Evolutionary conservation across 169 alveolate species (phyloP).

Genomic region (Theileria orientalis): DNA sequence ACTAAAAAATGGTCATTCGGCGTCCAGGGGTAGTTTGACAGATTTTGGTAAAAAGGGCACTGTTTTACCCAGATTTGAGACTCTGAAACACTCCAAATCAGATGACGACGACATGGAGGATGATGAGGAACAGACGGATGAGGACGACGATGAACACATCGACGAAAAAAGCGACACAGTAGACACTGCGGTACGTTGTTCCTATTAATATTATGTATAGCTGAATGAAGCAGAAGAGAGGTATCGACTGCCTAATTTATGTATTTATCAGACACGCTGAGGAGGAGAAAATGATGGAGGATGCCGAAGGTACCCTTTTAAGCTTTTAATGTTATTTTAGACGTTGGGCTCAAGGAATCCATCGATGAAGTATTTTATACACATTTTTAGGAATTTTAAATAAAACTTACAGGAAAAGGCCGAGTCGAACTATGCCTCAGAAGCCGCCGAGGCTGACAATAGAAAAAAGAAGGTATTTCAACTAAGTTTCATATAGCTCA

Average conservation of each 20-base stretch:
- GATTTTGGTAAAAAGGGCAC: too few species aligned
- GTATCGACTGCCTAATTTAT: not conserved
- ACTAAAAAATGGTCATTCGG: conserved; percentile 2
- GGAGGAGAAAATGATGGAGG: conserved; percentile 47
- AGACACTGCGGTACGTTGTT: conserved; percentile 3
- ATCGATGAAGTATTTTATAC: conserved; percentile 34
- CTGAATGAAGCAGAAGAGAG: conserved; percentile 44
- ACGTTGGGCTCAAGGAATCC: conserved; percentile 49
- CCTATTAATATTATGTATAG: not conserved
- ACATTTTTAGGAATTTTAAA: not conserved
- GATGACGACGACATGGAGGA: conserved; percentile 29
- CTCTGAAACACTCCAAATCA: not conserved
- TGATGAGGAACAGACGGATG: conserved; percentile 6
- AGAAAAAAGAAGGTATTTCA: conserved; percentile 10
- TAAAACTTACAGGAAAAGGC: conserved; percentile 26
- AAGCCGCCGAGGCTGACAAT: not conserved
- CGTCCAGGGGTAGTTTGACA: too few species aligned
- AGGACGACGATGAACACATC: not conserved
- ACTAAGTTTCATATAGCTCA: not conserved
- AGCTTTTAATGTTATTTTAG: conserved; percentile 23
- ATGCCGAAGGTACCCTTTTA: conserved; percentile 54
- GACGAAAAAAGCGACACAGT: conserved; percentile 22
- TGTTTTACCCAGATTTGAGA: too few species aligned
- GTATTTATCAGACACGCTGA: conserved; percentile 27
- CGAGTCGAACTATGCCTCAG: conserved; percentile 16